phyloP scores from a whole-genome alignment of 2,329 filamentous ascomycete species.

The Juglanconis oblonga region DNA sequence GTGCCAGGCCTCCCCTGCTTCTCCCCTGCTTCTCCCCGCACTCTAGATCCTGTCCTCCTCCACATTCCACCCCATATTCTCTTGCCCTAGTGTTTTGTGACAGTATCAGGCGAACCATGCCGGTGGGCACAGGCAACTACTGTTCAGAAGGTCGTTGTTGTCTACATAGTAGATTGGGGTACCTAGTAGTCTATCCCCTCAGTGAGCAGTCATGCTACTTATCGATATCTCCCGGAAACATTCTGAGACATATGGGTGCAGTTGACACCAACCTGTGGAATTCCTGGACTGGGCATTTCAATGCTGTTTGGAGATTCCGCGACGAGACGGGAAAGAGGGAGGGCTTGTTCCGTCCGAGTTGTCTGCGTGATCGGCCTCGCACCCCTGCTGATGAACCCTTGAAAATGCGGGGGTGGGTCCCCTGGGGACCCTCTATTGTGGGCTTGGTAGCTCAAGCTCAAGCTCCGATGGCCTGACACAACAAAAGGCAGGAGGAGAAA shows the following conservation, averaged over 20 bases:
- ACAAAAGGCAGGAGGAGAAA: background rate
- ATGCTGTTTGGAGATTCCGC: background rate
- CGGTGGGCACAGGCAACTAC: too few species aligned
- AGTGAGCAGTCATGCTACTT: too few species aligned
- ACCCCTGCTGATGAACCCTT: background rate
- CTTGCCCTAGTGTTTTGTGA: background rate
- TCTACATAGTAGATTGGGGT: background rate
- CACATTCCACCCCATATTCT: background rate
- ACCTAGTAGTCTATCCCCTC: too few species aligned
- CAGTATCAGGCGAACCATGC: background rate
- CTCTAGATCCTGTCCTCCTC: background rate
- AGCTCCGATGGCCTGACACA: conserved; percentile 7
- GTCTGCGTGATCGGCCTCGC: background rate
- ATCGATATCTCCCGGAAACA: too few species aligned
- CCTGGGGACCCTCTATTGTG: background rate
- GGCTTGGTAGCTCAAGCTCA: background rate
- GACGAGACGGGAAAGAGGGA: background rate
- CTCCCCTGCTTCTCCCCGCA: background rate
- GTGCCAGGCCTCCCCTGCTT: too few species aligned
- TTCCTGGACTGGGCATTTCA: background rate
- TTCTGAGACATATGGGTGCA: too few species aligned
- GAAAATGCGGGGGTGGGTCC: conserved; percentile 17
- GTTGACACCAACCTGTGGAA: too few species aligned
- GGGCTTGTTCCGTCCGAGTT: background rate
- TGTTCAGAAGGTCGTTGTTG: too few species aligned